phyloP scores from a whole-genome alignment of 2,329 filamentous ascomycete species.

The Aspergillaceae sp. region DNA sequence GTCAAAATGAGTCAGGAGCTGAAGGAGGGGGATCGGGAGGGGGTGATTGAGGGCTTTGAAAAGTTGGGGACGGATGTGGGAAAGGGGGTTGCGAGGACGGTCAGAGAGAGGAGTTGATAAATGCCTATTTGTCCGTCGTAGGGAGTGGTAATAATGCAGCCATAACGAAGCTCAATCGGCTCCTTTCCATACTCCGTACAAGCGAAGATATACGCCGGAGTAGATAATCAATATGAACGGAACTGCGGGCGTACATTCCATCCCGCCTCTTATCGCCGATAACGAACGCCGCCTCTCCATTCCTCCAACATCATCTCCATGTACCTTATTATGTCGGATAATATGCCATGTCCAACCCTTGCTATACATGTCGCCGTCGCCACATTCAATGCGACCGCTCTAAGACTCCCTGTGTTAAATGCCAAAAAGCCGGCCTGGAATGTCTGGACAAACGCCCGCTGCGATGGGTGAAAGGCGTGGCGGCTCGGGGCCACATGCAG shows the following conservation, averaged over 20 bases:
- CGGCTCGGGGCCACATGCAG: constrained; percentile 25
- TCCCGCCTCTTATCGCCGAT: too few relatives aligned
- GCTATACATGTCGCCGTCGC: constrained; percentile 30
- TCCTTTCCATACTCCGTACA: too few relatives aligned
- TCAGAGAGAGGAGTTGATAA: constrained; percentile 23
- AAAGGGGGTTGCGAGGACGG: constrained; percentile 22
- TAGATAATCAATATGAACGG: too few relatives aligned
- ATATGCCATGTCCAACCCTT: constrained; percentile 13
- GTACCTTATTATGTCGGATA: too few relatives aligned
- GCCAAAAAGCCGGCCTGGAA: constrained; percentile 24
- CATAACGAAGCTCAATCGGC: too few relatives aligned
- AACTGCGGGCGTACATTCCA: too few relatives aligned
- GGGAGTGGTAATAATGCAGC: too few relatives aligned
- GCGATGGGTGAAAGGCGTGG: constrained; percentile 30
- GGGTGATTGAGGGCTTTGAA: constrained; percentile 51
- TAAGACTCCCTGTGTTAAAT: constrained; percentile 24
- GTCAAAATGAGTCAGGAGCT: constrained; percentile 61
- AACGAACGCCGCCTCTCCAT: too few relatives aligned
- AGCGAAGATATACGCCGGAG: too few relatives aligned
- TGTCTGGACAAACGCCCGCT: constrained; percentile 26
- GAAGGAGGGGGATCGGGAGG: constrained; percentile 44
- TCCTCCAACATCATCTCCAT: too few relatives aligned
- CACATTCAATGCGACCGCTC: constrained; percentile 28
- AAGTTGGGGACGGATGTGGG: constrained; percentile 34
- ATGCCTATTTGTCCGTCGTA: background rate